A percentile compares a stretch with the other conserved stretches of the same genome.
Evolutionary conservation across 768 basidiomycete genomes (phyloP).

Genomic region (Tulasnella sp.): DNA sequence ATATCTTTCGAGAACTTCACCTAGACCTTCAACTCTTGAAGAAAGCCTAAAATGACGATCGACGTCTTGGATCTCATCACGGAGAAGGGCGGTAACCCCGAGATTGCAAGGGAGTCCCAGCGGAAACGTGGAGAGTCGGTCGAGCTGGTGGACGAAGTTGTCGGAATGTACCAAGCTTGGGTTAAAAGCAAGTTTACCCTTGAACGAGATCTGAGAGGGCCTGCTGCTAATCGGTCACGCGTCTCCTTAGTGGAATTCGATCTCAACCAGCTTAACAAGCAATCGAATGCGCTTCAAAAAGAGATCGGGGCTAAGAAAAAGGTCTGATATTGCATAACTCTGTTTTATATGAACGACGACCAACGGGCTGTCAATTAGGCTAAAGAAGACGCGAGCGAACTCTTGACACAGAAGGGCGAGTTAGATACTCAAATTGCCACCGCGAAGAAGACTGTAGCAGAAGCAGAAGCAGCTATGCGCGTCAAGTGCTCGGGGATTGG

Average conservation of each 20-base stretch:
- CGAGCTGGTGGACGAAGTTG: constrained; percentile 89
- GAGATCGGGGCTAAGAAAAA: constrained; percentile 92
- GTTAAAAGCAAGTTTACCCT: constrained; percentile 66
- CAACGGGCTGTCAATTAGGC: constrained; percentile 44
- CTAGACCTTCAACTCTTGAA: background rate
- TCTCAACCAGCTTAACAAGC: constrained; percentile 63
- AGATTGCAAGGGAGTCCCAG: constrained; percentile 86
- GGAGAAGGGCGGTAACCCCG: constrained; percentile 85
- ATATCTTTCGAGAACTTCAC: background rate
- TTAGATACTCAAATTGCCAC: constrained; percentile 73
- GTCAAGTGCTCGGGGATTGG: constrained; percentile 75
- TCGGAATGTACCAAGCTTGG: constrained; percentile 88
- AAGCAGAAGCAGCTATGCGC: constrained; percentile 70
- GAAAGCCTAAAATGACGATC: constrained; percentile 57
- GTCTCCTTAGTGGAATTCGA: constrained; percentile 71
- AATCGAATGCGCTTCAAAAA: constrained; percentile 87
- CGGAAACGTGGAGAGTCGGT: constrained; percentile 80
- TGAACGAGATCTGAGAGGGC: background rate
- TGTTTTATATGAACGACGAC: background rate
- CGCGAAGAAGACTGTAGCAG: constrained; percentile 67
- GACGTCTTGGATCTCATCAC: constrained; percentile 76
- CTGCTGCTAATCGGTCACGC: background rate
- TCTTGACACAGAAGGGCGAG: constrained; percentile 75
- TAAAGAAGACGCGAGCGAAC: constrained; percentile 83
- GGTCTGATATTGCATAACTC: constrained; percentile 34